Conservation (phyloP, 495 filamentous ascomycete genomes). For the Xylaria curta region DNA sequence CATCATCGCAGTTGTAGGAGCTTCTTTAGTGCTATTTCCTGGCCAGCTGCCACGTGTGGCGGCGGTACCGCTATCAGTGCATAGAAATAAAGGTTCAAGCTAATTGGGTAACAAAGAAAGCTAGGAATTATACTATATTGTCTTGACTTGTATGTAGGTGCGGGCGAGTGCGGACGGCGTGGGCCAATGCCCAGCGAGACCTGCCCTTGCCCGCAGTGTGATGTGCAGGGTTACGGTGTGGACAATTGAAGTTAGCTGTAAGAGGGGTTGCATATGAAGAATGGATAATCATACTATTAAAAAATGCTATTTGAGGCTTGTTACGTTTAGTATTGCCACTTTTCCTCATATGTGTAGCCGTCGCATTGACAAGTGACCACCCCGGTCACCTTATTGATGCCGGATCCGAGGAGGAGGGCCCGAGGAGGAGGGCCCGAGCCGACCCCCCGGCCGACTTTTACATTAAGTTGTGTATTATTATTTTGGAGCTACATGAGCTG, state of each 20-base stretch:
- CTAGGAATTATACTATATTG: neutral
- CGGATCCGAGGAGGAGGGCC: neutral
- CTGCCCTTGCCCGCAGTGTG: neutral
- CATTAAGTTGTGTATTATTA: neutral
- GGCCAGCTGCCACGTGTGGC: conserved; percentile 7
- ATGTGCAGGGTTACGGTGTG: neutral
- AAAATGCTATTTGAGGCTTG: neutral
- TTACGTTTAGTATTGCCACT: neutral
- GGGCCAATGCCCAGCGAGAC: neutral
- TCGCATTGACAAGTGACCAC: neutral
- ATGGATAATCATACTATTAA: neutral
- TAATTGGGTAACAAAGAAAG: neutral
- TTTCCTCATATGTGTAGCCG: neutral
- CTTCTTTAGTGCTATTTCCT: neutral
- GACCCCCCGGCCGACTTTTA: neutral
- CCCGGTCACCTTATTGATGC: neutral
- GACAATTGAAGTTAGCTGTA: neutral
- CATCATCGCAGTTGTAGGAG: neutral
- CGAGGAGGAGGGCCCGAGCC: neutral
- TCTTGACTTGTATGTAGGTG: conserved; percentile 6
- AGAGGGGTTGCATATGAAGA: neutral
- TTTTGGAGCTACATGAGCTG: neutral
- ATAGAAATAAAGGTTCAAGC: neutral
- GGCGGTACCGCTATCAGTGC: neutral
- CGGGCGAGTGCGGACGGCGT: neutral